These are phyloP conservation scores for Huntiella decipiens DNA, from an alignment of 2,329 filamentous ascomycete genomes.

Conservation along the genomic window DNA sequence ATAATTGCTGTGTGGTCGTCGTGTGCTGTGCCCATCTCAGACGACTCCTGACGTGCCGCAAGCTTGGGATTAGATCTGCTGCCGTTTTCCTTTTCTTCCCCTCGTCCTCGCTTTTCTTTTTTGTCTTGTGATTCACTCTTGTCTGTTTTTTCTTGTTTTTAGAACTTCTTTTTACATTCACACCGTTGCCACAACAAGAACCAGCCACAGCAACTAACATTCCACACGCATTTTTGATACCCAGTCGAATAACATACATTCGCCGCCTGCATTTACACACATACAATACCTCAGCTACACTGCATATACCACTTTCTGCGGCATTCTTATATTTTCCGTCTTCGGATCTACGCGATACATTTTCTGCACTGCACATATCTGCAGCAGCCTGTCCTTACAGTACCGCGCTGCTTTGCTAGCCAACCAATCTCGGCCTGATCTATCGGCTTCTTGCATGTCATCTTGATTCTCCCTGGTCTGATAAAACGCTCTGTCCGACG, in stretches of 20 bases:
- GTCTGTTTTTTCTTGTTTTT: constrained; percentile 3
- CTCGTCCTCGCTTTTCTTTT: constrained; percentile 2
- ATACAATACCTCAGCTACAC: not conserved
- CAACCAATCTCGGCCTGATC: too few relatives aligned
- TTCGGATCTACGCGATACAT: constrained; percentile 1
- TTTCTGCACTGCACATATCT: not conserved
- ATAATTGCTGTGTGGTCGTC: not conserved
- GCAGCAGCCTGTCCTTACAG: too few relatives aligned
- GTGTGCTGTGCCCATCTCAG: constrained; percentile 2
- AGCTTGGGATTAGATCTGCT: constrained; percentile 6
- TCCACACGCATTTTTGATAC: too few relatives aligned
- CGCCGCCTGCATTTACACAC: not conserved
- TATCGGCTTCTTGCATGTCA: not conserved
- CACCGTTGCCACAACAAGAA: not conserved
- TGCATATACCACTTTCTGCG: not conserved
- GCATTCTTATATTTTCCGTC: not conserved
- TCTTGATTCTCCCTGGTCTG: not conserved
- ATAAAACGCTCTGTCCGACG: constrained; percentile 2
- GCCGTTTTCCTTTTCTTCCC: constrained; percentile 5
- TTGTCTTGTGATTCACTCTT: not conserved
- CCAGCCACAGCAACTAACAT: too few relatives aligned
- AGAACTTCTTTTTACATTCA: not conserved
- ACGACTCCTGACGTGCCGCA: constrained; percentile 10
- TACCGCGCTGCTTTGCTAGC: too few relatives aligned
- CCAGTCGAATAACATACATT: too few relatives aligned